phyloP scores from a whole-genome alignment of 495 filamentous ascomycete genomes.

The Penicillium cosmopolitanum region DNA sequence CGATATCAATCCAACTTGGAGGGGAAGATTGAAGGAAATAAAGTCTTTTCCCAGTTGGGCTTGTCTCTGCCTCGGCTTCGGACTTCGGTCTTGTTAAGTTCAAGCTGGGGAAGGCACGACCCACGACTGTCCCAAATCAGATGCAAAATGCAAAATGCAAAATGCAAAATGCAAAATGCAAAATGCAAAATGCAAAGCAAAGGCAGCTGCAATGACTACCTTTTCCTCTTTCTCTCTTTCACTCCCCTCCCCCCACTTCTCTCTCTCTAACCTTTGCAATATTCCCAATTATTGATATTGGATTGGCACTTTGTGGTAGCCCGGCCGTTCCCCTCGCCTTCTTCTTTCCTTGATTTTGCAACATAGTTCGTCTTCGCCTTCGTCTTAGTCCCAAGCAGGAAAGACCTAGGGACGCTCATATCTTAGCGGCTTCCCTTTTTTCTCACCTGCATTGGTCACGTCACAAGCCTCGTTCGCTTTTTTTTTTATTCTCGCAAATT shows the following conservation, averaged over 20 bases:
- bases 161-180: neutral
- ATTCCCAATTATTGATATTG: neutral
- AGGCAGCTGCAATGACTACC: neutral
- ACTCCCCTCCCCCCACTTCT: neutral
- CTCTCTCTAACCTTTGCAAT: neutral
- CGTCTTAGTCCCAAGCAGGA: conserved; percentile 2
- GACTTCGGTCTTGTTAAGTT: too few species aligned
- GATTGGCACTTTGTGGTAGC: neutral
- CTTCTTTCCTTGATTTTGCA: neutral
- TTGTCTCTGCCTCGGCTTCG: too few species aligned
- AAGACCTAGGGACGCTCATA: neutral
- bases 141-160: neutral
- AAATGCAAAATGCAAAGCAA: neutral
- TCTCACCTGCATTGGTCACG: neutral
- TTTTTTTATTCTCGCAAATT: too few species aligned
- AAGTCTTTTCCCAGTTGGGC: neutral
- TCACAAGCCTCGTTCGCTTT: neutral
- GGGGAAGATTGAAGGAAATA: neutral
- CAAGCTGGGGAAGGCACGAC: neutral
- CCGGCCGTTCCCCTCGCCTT: neutral
- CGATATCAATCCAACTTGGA: neutral
- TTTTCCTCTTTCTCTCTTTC: neutral
- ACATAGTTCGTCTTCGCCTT: neutral
- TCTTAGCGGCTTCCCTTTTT: conserved; percentile 4
- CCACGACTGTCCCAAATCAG: neutral